phyloP scores from a whole-genome alignment of 345 rosid genomes.

The Syzygium jambos region DNA sequence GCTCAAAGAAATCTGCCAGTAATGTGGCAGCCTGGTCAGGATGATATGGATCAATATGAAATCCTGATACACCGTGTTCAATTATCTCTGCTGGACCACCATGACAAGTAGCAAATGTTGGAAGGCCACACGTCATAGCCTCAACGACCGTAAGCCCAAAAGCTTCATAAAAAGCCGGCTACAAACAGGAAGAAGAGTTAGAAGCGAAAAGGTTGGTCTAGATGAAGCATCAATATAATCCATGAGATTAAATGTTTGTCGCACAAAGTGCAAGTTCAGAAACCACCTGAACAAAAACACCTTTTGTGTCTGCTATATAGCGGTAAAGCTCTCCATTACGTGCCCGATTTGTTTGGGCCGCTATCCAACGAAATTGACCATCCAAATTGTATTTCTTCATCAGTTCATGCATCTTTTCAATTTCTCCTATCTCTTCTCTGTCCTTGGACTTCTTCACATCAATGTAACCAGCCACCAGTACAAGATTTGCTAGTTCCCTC shows the following conservation, averaged over 20 bases:
- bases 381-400: conserved; percentile 55
- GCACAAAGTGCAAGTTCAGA: background rate
- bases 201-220: background rate
- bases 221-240: background rate
- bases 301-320: conserved; percentile 75
- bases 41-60: conserved; percentile 94
- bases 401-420: conserved; percentile 79
- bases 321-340: conserved; percentile 95
- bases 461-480: conserved; percentile 76
- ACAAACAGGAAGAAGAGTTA: background rate
- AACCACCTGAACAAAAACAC: conserved; percentile 88
- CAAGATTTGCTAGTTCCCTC: conserved; percentile 87
- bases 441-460: conserved; percentile 76
- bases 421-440: conserved; percentile 93
- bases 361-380: conserved; percentile 91
- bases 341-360: conserved; percentile 87
- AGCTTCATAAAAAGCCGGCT: conserved; percentile 99
- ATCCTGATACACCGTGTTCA: conserved; percentile 74
- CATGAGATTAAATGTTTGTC: background rate
- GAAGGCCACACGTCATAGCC: conserved; percentile 98
- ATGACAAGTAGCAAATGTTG: conserved; percentile 87
- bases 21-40: conserved; percentile 58
- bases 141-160: conserved; percentile 96
- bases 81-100: conserved; percentile 99
- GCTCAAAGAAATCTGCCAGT: conserved; percentile 62